Evolutionary conservation across 2,329 filamentous ascomycete species (phyloP).

Genomic region (Fusarium sp.): DNA sequence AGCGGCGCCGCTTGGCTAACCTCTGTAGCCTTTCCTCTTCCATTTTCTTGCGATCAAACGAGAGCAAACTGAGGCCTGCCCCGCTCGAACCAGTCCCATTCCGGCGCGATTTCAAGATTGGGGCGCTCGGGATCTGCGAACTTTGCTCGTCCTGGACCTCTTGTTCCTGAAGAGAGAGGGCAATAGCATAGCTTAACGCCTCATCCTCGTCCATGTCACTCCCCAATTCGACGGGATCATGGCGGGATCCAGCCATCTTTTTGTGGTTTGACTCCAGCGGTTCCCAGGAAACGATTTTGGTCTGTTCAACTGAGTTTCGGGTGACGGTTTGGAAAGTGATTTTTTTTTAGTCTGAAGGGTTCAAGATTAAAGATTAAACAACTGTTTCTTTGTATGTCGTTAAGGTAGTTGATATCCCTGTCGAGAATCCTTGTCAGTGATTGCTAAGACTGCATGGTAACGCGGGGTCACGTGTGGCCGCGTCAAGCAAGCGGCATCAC

Average conservation of each 20-base stretch:
- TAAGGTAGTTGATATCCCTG: conserved; percentile 39
- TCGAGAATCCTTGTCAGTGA: conserved; percentile 24
- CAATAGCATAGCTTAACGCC: conserved; percentile 71
- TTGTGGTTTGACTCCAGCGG: conserved; percentile 22
- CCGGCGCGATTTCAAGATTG: conserved; percentile 30
- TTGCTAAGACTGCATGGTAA: conserved; percentile 10
- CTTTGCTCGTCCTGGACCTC: conserved; percentile 31
- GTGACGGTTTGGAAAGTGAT: conserved; percentile 38
- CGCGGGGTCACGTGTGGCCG: conserved; percentile 50
- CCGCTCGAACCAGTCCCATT: conserved; percentile 38
- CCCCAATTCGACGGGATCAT: conserved; percentile 47
- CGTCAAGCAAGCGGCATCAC: conserved; percentile 12
- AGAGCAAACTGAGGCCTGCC: conserved; percentile 57
- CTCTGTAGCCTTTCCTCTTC: conserved; percentile 85
- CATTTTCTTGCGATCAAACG: conserved; percentile 84
- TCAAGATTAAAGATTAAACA: conserved; percentile 22
- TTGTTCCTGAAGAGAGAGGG: conserved; percentile 63
- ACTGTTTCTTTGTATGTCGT: conserved; percentile 20
- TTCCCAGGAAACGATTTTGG: conserved; percentile 20
- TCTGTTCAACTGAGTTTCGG: conserved; percentile 40
- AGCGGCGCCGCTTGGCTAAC: conserved; percentile 66
- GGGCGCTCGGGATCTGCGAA: conserved; percentile 37
- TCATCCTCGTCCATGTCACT: conserved; percentile 66
- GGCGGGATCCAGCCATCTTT: conserved; percentile 40
- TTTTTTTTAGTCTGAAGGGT: conserved; percentile 34